A percentile compares a stretch with the other conserved stretches of the same genome.
Evolutionary conservation across 164 flowering plant genomes (phyloP).

Genomic region (Kalanchoe fedtschenkoi): DNA sequence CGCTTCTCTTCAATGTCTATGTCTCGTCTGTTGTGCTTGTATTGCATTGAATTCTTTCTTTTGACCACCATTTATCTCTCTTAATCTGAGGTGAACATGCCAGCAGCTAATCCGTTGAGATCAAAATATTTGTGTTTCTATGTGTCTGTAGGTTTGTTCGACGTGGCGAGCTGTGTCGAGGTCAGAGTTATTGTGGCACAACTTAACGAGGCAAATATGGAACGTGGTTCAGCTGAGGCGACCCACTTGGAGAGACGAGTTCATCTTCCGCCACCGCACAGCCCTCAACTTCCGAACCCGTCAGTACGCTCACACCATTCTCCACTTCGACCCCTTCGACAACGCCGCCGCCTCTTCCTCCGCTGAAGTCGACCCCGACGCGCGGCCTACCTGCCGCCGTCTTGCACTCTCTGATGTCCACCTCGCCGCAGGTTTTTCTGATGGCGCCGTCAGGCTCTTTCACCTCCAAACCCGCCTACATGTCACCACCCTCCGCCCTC

Average conservation of each 20-base stretch:
- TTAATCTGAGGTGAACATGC: too few species aligned
- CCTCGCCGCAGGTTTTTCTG: slow-evolving; percentile 70
- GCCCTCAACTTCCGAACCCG: slow-evolving; percentile 44
- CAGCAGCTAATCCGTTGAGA: too few species aligned
- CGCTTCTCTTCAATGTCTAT: not conserved
- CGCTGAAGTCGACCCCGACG: slow-evolving; percentile 13
- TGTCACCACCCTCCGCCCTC: slow-evolving; percentile 38
- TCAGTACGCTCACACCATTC: slow-evolving; percentile 20
- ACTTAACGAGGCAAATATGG: slow-evolving; percentile 55
- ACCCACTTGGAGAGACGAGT: slow-evolving; percentile 68
- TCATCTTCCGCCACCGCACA: slow-evolving; percentile 44
- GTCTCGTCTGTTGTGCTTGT: not conserved
- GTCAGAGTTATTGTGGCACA: slow-evolving; percentile 64
- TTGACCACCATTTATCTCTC: not conserved
- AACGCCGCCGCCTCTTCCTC: slow-evolving; percentile 12
- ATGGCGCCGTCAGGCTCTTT: slow-evolving; percentile 70
- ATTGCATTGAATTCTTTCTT: not conserved
- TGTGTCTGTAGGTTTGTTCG: slow-evolving; percentile 60
- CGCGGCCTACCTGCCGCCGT: slow-evolving; percentile 47
- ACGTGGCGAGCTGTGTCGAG: slow-evolving; percentile 76
- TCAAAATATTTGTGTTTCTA: too few species aligned
- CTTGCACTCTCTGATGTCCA: slow-evolving; percentile 52
- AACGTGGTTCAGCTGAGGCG: slow-evolving; percentile 24
- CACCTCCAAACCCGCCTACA: slow-evolving; percentile 34
- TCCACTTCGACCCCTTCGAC: slow-evolving; percentile 27